Percentiles rank a stretch among this genome's conserved stretches.
Evolutionary conservation across 495 filamentous ascomycete species (phyloP).

Genomic region (Penicillium riverlandense): DNA sequence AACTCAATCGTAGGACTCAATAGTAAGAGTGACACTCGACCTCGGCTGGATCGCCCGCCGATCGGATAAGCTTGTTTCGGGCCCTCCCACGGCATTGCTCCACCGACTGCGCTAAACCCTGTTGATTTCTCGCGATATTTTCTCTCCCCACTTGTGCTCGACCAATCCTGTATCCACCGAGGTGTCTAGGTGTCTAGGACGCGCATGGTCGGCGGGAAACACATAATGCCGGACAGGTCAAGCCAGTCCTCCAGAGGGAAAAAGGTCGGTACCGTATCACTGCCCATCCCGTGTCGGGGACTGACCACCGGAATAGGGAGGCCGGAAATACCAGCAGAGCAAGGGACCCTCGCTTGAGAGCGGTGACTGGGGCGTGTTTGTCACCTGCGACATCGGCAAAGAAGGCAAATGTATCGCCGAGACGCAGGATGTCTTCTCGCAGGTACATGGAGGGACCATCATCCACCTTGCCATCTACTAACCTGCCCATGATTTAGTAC

Average conservation of each 20-base stretch:
- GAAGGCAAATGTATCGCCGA: constrained; percentile 75
- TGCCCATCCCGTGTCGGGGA: neutral
- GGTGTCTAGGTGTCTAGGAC: no score
- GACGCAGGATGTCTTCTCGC: constrained; percentile 62
- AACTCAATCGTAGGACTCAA: no score
- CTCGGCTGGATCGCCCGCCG: no score
- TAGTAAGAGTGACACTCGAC: no score
- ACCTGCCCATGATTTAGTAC: neutral
- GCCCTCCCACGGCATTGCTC: no score
- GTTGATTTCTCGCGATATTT: no score
- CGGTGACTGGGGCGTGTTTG: constrained; percentile 82
- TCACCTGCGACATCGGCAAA: constrained; percentile 74
- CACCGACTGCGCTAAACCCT: no score
- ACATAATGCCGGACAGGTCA: constrained; percentile 24
- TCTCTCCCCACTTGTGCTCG: no score
- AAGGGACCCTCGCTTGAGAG: constrained; percentile 44
- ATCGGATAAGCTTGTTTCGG: no score
- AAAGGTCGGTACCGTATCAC: no score
- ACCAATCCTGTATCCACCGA: no score
- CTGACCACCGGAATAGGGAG: constrained; percentile 12
- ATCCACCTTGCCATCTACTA: no score
- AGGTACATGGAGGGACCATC: constrained; percentile 38
- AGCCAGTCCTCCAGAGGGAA: constrained; percentile 23
- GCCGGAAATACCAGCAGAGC: constrained; percentile 19
- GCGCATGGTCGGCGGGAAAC: constrained; percentile 11